A percentile compares a stretch with the other conserved stretches of the same genome.
Conservation (phyloP, 495 filamentous ascomycete species). For the Daldinia loculata region DNA sequence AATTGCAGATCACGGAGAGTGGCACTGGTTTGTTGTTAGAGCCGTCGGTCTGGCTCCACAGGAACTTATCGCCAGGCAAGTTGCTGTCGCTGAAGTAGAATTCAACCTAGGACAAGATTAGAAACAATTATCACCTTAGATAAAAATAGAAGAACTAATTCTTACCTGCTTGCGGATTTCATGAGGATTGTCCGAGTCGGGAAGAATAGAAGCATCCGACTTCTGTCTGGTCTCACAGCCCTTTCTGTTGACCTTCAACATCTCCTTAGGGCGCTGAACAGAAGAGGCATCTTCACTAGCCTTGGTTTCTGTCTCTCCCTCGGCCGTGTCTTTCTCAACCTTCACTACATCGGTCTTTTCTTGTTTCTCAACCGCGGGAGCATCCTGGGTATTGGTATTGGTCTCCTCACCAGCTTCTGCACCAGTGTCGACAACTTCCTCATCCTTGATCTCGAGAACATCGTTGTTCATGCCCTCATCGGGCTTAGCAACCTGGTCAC, state of each 20-base stretch:
- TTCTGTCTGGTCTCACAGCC: conserved; percentile 54
- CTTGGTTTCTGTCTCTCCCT: conserved; percentile 2
- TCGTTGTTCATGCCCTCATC: conserved; percentile 28
- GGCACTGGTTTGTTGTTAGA: conserved; percentile 79
- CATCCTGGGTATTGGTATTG: conserved; percentile 27
- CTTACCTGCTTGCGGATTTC: conserved; percentile 82
- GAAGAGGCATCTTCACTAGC: conserved; percentile 13
- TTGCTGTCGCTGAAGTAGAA: conserved; percentile 98
- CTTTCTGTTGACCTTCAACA: conserved; percentile 39
- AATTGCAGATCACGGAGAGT: conserved; percentile 76
- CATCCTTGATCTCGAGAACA: conserved; percentile 12
- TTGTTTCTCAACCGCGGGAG: conserved; percentile 19
- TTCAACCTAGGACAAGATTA: conserved; percentile 71
- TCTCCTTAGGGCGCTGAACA: conserved; percentile 23
- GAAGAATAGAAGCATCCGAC: conserved; percentile 68
- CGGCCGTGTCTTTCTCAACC: conserved; percentile 3
- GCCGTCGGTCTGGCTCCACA: conserved; percentile 79
- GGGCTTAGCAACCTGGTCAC: conserved; percentile 42
- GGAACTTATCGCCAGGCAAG: conserved; percentile 84
- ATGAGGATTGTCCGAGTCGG: conserved; percentile 73
- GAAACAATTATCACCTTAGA: conserved; percentile 23
- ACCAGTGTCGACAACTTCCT: conserved; percentile 17
- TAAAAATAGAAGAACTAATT: neutral
- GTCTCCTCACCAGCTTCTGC: conserved; percentile 15
- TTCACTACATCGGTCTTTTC: neutral